phyloP scores from a whole-genome alignment of 768 basidiomycete species.

The Holtermannia corniformis region DNA sequence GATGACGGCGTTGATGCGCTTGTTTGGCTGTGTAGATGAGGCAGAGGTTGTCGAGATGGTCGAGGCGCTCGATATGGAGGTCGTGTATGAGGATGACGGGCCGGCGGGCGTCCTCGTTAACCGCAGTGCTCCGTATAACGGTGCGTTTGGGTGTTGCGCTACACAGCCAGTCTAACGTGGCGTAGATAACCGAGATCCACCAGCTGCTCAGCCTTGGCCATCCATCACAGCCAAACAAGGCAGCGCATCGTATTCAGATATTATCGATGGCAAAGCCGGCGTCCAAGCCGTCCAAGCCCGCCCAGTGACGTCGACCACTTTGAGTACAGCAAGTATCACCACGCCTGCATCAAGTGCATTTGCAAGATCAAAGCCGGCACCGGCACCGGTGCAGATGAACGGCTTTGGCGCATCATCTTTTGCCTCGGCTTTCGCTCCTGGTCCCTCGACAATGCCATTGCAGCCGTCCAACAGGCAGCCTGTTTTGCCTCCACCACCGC shows the following conservation, averaged over 20 bases:
- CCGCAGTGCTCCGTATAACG: slow-evolving; percentile 24
- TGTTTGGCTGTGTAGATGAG: slow-evolving; percentile 41
- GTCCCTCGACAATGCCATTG: too few species aligned
- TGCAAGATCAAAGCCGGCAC: neutral
- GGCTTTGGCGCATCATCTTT: neutral
- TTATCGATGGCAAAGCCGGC: slow-evolving; percentile 39
- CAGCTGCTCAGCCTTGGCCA: slow-evolving; percentile 28
- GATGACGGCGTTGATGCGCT: slow-evolving; percentile 30
- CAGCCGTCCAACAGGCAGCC: neutral
- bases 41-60: slow-evolving; percentile 28
- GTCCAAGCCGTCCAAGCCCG: slow-evolving; percentile 23
- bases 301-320: slow-evolving; percentile 1
- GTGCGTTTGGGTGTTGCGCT: slow-evolving; percentile 12
- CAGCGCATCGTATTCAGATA: slow-evolving; percentile 19
- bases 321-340: slow-evolving; percentile 6
- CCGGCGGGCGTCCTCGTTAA: slow-evolving; percentile 34
- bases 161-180: too few species aligned
- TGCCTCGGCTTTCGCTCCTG: neutral
- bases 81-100: slow-evolving; percentile 14
- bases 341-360: slow-evolving; percentile 25
- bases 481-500: neutral
- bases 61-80: slow-evolving; percentile 18
- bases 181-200: slow-evolving; percentile 24
- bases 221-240: slow-evolving; percentile 35
- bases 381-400: too few species aligned